Base-by-base conservation (phyloP, 371 early-diverging fungal species). In the Nematocida homosporus region DNA sequence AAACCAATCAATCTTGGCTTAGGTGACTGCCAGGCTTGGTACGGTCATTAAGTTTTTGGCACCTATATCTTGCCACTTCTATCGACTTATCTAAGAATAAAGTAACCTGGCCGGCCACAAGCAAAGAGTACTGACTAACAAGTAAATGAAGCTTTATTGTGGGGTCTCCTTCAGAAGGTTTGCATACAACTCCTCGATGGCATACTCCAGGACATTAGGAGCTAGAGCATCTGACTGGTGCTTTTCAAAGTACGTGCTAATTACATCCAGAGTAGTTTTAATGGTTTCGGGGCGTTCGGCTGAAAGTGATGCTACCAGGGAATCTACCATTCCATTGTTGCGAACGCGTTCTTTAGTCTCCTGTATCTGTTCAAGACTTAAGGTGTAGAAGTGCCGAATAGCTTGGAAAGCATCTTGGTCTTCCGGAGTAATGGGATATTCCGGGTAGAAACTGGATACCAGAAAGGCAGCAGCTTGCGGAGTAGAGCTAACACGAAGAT, bases 351-450 rank as follows among this genome's bases (percentile, higher is more conserved):
- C 10, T 42, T 57, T 34, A 16, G 6, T 6, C 10, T 57, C 69
- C n/a, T 68, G 37, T 29, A 32, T 27, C 35, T 38, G 40, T 5
- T 10, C 44, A 1, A 72, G 37, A 27, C 48, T 20, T 5, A 72
- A 38, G 0, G 48, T 23, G 30, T 72, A 72, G 25, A 72, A 59
- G 60, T 72, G 75, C 52, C 75, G 13, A 2, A 72, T 32, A 3
- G 63, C 60, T 44, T 72, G 75, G 53, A 72, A 72, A 20, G 61
- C 60, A 20, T 72, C 75, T 50, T 72, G 75, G 75, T 72, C 75
- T 32, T 72, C 75, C 4, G 75, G 75, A 1, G 75, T 60, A 18
- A 72, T 27, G 4, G 75, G 75, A 23, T 47, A 52, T 53, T 72
- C 75, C 37, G 63, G 47, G 34, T 72, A 72, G 52, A 72, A 72